Percentiles rank a stretch among this genome's conserved stretches.
These are phyloP conservation scores for Suillus occidentalis DNA, from an alignment of 768 basidiomycete species.

Conservation along the genomic window DNA sequence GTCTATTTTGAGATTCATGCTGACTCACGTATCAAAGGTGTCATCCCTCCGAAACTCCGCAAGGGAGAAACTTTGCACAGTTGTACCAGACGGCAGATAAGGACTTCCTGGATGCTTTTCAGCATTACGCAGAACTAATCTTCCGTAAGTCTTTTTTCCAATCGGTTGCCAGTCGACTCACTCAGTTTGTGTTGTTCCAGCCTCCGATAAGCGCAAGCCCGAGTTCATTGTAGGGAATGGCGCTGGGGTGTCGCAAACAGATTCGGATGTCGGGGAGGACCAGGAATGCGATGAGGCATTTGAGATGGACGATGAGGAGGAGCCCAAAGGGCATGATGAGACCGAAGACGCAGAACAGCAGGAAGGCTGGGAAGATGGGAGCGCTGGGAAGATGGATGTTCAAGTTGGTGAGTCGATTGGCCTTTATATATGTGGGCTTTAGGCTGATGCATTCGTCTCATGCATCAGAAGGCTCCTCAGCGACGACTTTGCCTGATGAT, in stretches of 20 bases:
- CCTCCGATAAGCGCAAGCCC: neutral
- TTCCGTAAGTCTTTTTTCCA: constrained; percentile 2
- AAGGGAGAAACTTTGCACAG: neutral
- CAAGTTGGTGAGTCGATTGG: neutral
- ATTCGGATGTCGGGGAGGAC: neutral
- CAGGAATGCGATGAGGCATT: neutral
- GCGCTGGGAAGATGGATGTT: neutral
- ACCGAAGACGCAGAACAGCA: neutral
- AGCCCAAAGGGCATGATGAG: neutral
- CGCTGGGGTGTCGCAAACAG: neutral
- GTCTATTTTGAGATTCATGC: neutral
- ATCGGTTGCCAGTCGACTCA: neutral
- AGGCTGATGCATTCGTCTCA: neutral
- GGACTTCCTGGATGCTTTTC: neutral
- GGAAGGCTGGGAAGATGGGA: neutral
- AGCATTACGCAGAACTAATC: constrained; percentile 1
- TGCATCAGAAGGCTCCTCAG: neutral
- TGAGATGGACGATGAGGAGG: neutral
- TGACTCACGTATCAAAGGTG: neutral
- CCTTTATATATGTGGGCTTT: neutral
- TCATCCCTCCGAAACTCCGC: neutral
- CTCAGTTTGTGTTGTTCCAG: neutral
- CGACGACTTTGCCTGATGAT: neutral
- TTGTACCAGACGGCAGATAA: constrained; percentile 1
- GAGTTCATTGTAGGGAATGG: neutral